These are phyloP conservation scores for Mortierella sp. DNA, from an alignment of 371 early-diverging fungal genomes.

Conservation along the genomic window DNA sequence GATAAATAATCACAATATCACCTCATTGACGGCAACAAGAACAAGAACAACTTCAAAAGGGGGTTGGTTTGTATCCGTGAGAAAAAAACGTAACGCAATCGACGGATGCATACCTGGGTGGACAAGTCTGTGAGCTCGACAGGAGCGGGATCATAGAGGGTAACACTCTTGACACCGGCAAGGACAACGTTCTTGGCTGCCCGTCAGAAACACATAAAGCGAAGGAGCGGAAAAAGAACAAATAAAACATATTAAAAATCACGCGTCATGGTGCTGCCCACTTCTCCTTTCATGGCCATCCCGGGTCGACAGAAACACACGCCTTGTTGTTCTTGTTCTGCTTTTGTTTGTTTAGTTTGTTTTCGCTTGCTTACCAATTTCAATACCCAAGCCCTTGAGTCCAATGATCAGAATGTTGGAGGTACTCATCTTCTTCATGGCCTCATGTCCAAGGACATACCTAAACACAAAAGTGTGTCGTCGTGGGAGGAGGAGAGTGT, in stretches of 20 bases:
- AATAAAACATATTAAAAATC: background rate
- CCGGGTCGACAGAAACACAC: background rate
- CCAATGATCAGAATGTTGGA: conserved; percentile 98
- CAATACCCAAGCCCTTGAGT: conserved; percentile 97
- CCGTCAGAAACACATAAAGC: background rate
- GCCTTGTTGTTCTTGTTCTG: background rate
- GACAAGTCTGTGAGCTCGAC: conserved; percentile 90
- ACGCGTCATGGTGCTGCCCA: background rate
- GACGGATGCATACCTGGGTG: conserved; percentile 77
- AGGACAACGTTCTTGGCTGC: conserved; percentile 99
- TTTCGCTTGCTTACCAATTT: conserved; percentile 83
- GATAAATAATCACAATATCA: background rate
- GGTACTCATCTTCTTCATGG: conserved; percentile 99
- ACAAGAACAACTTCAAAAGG: background rate
- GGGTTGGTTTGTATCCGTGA: background rate
- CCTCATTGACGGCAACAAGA: background rate
- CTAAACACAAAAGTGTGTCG: conserved; percentile 62
- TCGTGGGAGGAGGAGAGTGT: background rate
- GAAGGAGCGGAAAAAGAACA: background rate
- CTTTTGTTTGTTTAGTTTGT: background rate
- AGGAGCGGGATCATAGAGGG: conserved; percentile 90
- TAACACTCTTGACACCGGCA: conserved; percentile 99
- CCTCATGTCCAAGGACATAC: conserved; percentile 99
- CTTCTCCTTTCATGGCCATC: background rate
- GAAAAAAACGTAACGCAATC: background rate